Percentiles rank a stretch among this genome's conserved stretches.
Conservation (phyloP, 2,329 filamentous ascomycete genomes). For the Cercospora janseana region DNA sequence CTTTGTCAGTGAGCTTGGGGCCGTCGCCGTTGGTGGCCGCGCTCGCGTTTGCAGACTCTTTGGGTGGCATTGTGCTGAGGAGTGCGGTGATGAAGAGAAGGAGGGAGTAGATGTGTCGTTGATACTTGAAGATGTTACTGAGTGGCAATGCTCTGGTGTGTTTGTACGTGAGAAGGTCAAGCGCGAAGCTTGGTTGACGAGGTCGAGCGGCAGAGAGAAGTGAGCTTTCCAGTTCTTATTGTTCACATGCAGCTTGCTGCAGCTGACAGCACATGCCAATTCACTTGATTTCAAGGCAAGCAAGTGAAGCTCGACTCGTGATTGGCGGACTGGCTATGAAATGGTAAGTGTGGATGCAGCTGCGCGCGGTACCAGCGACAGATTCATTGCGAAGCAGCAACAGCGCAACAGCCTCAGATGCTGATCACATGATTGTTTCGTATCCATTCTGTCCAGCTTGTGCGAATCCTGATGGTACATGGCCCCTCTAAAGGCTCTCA, state of each 20-base stretch:
- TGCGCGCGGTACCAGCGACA: no score
- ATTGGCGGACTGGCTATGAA: neutral
- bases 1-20: slow-evolving; percentile 11
- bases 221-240: no score
- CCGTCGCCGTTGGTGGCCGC: neutral
- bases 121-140: slow-evolving; percentile 2
- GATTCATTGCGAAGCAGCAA: neutral
- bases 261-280: no score
- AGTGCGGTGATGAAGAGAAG: neutral
- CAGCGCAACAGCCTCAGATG: neutral
- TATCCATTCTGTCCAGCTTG: slow-evolving; percentile 4
- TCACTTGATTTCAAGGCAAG: no score
- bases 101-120: neutral
- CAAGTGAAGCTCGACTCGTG: neutral
- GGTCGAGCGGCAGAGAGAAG: neutral
- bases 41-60: neutral
- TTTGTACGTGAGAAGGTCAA: no score
- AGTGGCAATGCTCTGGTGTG: no score
- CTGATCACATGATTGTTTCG: neutral
- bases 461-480: neutral
- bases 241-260: slow-evolving; percentile 3
- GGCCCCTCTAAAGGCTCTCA: neutral
- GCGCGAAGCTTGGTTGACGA: no score
- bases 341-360: neutral
- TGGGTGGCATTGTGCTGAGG: slow-evolving; percentile 2